Evolutionary conservation across 2,329 filamentous ascomycete species (phyloP).

Genomic region (Penicillium sclerotigenum): DNA sequence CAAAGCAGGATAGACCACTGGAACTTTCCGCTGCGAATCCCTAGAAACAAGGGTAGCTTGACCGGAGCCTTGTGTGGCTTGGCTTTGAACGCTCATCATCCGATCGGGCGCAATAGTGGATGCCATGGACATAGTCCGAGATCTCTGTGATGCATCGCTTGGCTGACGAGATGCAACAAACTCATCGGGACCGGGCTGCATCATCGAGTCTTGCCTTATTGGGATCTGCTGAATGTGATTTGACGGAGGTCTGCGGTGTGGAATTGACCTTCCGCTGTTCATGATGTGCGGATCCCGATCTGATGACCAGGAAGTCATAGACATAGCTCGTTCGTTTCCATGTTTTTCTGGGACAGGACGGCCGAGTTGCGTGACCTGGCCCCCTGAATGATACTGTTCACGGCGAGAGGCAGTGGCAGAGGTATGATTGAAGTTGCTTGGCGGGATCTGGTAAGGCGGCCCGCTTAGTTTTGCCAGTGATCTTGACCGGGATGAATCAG

Average conservation of each 20-base stretch:
- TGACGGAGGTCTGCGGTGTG: constrained; percentile 65
- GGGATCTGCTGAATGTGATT: constrained; percentile 36
- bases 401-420: constrained; percentile 76
- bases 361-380: constrained; percentile 84
- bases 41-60: constrained; percentile 55
- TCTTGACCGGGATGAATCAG: constrained; percentile 85
- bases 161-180: constrained; percentile 38
- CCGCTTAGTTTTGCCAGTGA: constrained; percentile 77
- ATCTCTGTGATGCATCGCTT: constrained; percentile 44
- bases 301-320: constrained; percentile 77
- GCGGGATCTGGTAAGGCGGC: constrained; percentile 67
- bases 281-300: constrained; percentile 81
- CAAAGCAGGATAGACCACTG: constrained; percentile 88
- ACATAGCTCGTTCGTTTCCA: constrained; percentile 94
- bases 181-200: constrained; percentile 38
- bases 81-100: constrained; percentile 56
- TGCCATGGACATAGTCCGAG: constrained; percentile 86
- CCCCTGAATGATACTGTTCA: constrained; percentile 62
- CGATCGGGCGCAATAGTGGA: constrained; percentile 61
- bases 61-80: constrained; percentile 51
- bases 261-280: constrained; percentile 81
- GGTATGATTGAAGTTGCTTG: constrained; percentile 61
- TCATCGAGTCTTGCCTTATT: constrained; percentile 44
- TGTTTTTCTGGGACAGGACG: constrained; percentile 86
- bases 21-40: constrained; percentile 66